A percentile compares a stretch with the other conserved stretches of the same genome.
These are phyloP conservation scores for Wallacemonas collosoma DNA, from an alignment of 208 protist genomes.

Conservation along the genomic window DNA sequence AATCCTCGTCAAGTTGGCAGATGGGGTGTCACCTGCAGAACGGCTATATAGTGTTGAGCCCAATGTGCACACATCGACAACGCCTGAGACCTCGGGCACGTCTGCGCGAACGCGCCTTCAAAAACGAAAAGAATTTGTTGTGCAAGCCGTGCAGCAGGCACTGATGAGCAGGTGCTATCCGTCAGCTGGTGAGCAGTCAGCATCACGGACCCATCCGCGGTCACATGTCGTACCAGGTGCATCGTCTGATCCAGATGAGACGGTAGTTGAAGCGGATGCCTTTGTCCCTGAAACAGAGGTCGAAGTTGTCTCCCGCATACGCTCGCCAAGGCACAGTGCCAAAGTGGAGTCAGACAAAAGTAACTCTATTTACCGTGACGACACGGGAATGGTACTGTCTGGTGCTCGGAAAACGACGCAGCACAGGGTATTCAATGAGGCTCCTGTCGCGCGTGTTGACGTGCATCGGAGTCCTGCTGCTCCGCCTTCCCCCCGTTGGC, in stretches of 20 bases:
- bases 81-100: neutral
- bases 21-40: constrained; percentile 33
- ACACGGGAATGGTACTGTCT: constrained; percentile 15
- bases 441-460: neutral
- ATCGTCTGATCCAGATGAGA: neutral
- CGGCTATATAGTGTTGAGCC: constrained; percentile 25
- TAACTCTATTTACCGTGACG: constrained; percentile 15
- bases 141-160: constrained; percentile 60
- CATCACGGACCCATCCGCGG: neutral
- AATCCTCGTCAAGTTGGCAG: constrained; percentile 45
- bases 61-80: neutral
- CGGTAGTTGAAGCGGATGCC: constrained; percentile 1
- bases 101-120: constrained; percentile 23
- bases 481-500: neutral
- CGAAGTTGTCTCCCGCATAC: neutral
- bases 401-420: neutral
- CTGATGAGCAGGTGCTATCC: constrained; percentile 11
- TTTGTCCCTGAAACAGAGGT: constrained; percentile 8
- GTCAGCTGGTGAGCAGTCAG: neutral
- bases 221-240: neutral
- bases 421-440: neutral
- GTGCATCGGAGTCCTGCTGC: neutral
- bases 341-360: neutral
- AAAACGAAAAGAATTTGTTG: constrained; percentile 53
- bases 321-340: neutral